phyloP scores from a whole-genome alignment of 441 rosid species.

The Isatis lusitanica region DNA sequence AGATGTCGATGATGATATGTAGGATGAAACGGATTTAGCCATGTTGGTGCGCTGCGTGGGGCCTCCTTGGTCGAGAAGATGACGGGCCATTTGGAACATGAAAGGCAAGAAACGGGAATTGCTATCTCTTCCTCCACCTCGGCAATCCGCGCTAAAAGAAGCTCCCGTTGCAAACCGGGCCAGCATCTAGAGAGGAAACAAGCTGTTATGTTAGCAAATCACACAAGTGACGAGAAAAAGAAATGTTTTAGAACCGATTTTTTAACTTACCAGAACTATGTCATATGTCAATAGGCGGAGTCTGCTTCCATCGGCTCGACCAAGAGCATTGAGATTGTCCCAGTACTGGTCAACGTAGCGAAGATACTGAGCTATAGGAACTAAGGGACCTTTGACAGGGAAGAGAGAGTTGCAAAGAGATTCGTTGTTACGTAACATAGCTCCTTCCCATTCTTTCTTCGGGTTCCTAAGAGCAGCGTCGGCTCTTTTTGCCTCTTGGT shows the following conservation, averaged over 20 bases:
- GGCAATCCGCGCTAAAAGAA: constrained; percentile 80
- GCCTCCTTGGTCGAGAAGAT: constrained; percentile 97
- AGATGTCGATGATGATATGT: constrained; percentile 44
- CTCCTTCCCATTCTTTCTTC: constrained; percentile 99
- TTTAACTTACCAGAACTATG: constrained; percentile 80
- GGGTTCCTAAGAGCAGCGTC: constrained; percentile 96
- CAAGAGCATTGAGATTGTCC: constrained; percentile 97
- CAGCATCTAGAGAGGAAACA: constrained; percentile 67
- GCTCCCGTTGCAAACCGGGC: constrained; percentile 99
- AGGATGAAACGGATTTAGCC: constrained; percentile 83
- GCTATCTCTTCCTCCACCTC: constrained; percentile 99
- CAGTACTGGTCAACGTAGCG: constrained; percentile 95
- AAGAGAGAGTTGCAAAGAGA: constrained; percentile 98
- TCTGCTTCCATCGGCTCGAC: constrained; percentile 97
- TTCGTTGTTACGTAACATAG: constrained; percentile 94
- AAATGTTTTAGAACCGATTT: neutral
- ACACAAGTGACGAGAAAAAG: neutral
- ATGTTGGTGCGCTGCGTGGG: constrained; percentile 75
- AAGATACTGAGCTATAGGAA: constrained; percentile 78
- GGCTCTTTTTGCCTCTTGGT: constrained; percentile 99
- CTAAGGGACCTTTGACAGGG: constrained; percentile 93
- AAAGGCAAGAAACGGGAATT: constrained; percentile 97
- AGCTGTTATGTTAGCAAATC: constrained; percentile 13
- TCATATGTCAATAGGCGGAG: constrained; percentile 94
- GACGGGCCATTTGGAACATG: constrained; percentile 98